Evolutionary conservation across 306 rosid species (phyloP).

Genomic region (Argentina anserina): DNA sequence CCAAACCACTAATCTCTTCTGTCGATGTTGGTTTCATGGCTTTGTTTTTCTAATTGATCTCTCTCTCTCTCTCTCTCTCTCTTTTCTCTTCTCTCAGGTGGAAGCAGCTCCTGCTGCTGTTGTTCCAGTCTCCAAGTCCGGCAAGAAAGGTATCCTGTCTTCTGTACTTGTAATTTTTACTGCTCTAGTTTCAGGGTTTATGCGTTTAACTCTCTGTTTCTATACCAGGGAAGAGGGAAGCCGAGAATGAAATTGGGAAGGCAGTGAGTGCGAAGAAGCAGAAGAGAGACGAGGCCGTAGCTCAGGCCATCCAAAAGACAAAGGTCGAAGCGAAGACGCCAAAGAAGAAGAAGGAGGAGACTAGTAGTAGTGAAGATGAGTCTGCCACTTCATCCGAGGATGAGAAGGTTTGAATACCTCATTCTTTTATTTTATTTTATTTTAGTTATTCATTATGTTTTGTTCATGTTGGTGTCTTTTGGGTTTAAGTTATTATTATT

Average conservation of each 20-base stretch:
- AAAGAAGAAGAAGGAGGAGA: slow-evolving; percentile 41
- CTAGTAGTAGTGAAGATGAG: slow-evolving; percentile 42
- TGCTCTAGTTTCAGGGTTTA: background rate
- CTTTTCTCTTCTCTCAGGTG: slow-evolving; percentile 53
- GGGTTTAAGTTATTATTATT: no score
- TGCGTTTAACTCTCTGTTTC: background rate
- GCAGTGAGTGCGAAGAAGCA: slow-evolving; percentile 59
- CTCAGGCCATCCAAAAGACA: slow-evolving; percentile 48
- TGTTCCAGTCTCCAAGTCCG: slow-evolving; percentile 39
- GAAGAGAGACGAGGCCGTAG: slow-evolving; percentile 41
- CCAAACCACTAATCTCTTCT: background rate
- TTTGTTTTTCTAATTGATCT: background rate
- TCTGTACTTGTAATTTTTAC: background rate
- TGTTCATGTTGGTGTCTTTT: no score
- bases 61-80: slow-evolving; percentile 6
- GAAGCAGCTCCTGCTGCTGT: slow-evolving; percentile 63
- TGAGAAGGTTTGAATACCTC: slow-evolving; percentile 37
- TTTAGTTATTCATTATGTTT: background rate
- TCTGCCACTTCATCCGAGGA: slow-evolving; percentile 56
- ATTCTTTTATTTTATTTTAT: background rate
- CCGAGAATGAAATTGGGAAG: slow-evolving; percentile 50
- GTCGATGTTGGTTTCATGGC: background rate
- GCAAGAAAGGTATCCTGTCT: slow-evolving; percentile 52
- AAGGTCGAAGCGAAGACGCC: slow-evolving; percentile 42
- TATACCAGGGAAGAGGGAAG: slow-evolving; percentile 60